These are phyloP conservation scores for Didymella pomorum DNA, from an alignment of 2,329 filamentous ascomycete species.

Conservation along the genomic window DNA sequence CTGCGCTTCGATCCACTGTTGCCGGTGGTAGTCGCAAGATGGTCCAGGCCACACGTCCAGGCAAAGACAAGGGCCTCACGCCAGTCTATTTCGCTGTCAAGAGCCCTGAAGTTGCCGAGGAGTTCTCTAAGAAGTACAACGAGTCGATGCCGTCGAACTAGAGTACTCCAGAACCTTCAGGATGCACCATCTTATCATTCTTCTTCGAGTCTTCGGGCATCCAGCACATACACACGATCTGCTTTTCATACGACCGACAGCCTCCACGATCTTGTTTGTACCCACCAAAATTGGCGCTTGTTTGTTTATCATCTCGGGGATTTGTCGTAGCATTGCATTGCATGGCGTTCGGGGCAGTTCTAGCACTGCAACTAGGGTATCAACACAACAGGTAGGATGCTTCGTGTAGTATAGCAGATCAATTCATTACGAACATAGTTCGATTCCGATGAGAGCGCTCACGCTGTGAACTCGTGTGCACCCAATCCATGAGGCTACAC, in stretches of 20 bases:
- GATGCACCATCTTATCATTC: not conserved
- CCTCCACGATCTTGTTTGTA: conserved; percentile 2
- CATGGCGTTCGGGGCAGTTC: conserved; percentile 24
- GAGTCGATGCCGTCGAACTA: conserved; percentile 34
- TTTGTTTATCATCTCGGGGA: conserved; percentile 11
- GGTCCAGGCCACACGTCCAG: conserved; percentile 36
- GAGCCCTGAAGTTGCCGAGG: conserved; percentile 39
- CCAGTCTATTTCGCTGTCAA: conserved; percentile 40
- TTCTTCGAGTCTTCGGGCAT: not conserved
- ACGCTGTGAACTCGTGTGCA: not conserved
- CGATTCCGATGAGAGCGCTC: not conserved
- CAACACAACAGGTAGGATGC: conserved; percentile 7
- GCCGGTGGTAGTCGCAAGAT: conserved; percentile 41
- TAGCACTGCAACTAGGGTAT: conserved; percentile 7
- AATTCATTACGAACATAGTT: conserved; percentile 4
- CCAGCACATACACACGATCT: not conserved
- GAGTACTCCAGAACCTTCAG: not conserved
- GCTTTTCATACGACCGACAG: not conserved
- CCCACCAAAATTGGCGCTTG: conserved; percentile 19
- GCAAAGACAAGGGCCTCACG: conserved; percentile 36
- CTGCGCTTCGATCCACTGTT: conserved; percentile 34
- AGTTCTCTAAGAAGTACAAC: conserved; percentile 43
- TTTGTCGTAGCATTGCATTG: conserved; percentile 29
- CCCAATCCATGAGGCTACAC: not conserved
- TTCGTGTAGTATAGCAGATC: conserved; percentile 17